Evolutionary conservation across 2,329 filamentous ascomycete genomes (phyloP).

Genomic region (Madurella fahalii): DNA sequence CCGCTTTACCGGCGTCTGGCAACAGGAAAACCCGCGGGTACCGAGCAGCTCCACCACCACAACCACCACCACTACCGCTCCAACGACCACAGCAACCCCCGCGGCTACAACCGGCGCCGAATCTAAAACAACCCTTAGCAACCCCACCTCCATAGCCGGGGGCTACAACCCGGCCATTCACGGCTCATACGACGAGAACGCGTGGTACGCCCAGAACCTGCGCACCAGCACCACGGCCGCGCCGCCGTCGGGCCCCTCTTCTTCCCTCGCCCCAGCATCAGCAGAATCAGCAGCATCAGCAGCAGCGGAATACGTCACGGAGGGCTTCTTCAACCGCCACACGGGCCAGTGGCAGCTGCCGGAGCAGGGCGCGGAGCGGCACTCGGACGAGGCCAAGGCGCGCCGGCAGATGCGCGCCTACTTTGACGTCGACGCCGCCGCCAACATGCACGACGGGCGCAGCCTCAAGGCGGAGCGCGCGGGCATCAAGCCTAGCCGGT

Average conservation of each 20-base stretch:
- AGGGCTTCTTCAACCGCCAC: constrained; percentile 84
- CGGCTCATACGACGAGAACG: constrained; percentile 91
- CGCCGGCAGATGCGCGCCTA: constrained; percentile 86
- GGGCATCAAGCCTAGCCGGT: constrained; percentile 76
- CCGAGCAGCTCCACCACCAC: constrained; percentile 41
- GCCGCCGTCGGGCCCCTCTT: not conserved
- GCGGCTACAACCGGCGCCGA: constrained; percentile 18
- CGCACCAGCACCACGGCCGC: constrained; percentile 35
- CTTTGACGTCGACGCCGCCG: constrained; percentile 93
- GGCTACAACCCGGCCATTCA: constrained; percentile 97
- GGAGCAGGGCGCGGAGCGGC: constrained; percentile 65
- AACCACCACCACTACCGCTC: constrained; percentile 20
- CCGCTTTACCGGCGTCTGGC: constrained; percentile 66
- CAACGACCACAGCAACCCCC: constrained; percentile 7
- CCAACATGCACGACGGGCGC: constrained; percentile 82
- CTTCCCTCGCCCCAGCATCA: not conserved
- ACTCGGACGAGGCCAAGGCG: constrained; percentile 84
- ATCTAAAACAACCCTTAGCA: constrained; percentile 19
- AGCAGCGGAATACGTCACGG: constrained; percentile 56
- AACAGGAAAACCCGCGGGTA: constrained; percentile 85
- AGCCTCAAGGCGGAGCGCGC: constrained; percentile 89
- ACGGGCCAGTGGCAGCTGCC: constrained; percentile 76
- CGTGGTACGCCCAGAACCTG: constrained; percentile 75
- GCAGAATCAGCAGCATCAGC: constrained; percentile 33
- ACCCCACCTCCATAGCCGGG: constrained; percentile 47